A percentile compares a stretch with the other conserved stretches of the same genome.
These are phyloP conservation scores for Colletotrichum orbiculare DNA, from an alignment of 2,329 filamentous ascomycete genomes.

Conservation along the genomic window DNA sequence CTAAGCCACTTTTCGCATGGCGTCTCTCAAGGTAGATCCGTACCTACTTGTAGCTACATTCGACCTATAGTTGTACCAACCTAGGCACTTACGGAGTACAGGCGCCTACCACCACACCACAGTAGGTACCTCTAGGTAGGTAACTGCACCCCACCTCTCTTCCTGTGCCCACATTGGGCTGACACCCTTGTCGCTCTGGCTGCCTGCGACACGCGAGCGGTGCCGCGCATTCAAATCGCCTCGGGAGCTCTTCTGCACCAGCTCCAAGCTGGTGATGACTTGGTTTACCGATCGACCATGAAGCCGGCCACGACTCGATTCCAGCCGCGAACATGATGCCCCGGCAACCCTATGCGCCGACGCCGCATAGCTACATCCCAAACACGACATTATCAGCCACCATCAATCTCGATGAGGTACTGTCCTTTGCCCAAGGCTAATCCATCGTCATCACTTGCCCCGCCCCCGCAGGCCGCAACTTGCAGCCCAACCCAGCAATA, in stretches of 20 bases:
- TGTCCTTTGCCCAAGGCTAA: conserved; percentile 20
- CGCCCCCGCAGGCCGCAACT: conserved; percentile 50
- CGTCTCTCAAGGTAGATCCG: too few species aligned
- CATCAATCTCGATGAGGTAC: conserved; percentile 92
- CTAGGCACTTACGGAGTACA: too few species aligned
- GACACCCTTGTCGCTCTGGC: too few species aligned
- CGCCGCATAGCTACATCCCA: conserved; percentile 90
- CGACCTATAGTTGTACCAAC: too few species aligned
- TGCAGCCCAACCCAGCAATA: too few species aligned
- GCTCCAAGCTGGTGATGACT: conserved; percentile 24
- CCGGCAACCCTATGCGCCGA: conserved; percentile 84
- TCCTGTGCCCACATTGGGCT: too few species aligned
- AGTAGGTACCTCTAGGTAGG: too few species aligned
- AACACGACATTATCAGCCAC: conserved; percentile 85
- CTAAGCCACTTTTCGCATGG: too few species aligned
- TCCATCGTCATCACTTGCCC: not conserved
- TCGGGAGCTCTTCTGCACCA: conserved; percentile 12
- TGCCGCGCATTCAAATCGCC: not conserved
- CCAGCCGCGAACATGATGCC: conserved; percentile 59
- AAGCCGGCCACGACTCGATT: conserved; percentile 23
- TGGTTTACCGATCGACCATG: conserved; percentile 22
- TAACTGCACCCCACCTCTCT: too few species aligned
- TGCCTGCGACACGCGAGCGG: not conserved
- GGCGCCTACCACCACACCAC: too few species aligned
- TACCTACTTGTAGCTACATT: too few species aligned